These are phyloP conservation scores for Coemansia sp. DNA, from an alignment of 192 early-diverging fungal genomes.

Conservation along the genomic window DNA sequence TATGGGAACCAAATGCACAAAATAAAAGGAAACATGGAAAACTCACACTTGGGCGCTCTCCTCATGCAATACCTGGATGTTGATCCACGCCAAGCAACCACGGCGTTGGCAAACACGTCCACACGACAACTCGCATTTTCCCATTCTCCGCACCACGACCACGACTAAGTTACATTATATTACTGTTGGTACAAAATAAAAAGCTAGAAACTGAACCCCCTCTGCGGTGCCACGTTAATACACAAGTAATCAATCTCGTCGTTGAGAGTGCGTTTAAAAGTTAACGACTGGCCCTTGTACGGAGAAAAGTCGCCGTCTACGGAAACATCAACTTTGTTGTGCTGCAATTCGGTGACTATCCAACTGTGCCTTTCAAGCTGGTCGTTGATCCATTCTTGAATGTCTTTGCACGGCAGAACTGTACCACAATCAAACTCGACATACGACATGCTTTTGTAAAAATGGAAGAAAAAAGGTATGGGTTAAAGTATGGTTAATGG, in stretches of 20 bases:
- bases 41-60: slow-evolving; percentile 63
- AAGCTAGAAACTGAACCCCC: no score
- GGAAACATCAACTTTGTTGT: background rate
- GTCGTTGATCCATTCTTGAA: slow-evolving; percentile 1
- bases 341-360: background rate
- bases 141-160: background rate
- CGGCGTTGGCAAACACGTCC: slow-evolving; percentile 16
- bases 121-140: background rate
- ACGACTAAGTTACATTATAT: slow-evolving; percentile 2
- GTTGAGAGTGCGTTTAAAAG: background rate
- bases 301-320: background rate
- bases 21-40: slow-evolving; percentile 65
- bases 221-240: no score
- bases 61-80: slow-evolving; percentile 57
- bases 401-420: background rate
- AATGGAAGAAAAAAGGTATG: no score
- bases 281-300: background rate
- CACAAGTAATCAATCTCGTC: background rate
- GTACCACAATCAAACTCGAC: background rate
- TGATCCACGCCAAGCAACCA: slow-evolving; percentile 52
- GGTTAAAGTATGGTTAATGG: no score
- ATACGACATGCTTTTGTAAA: background rate
- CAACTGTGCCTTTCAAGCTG: background rate
- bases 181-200: no score
- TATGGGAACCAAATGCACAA: slow-evolving; percentile 40